phyloP scores from a whole-genome alignment of 306 rosid genomes.

The Ziziphus jujuba region DNA sequence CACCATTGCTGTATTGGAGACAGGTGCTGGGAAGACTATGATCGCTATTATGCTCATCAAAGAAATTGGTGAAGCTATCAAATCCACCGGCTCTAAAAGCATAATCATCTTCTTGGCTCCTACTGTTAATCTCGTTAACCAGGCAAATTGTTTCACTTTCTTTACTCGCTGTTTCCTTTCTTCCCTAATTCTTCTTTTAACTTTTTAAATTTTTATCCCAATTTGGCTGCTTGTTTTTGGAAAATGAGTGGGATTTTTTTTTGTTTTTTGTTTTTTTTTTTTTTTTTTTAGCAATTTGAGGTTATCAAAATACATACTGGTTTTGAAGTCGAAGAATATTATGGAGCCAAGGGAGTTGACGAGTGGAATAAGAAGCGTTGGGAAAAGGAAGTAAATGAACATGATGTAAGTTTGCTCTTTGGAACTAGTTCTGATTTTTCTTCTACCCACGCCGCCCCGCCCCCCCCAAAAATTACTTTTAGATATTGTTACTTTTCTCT shows the following conservation, averaged over 20 bases:
- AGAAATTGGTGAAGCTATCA: slow-evolving; percentile 43
- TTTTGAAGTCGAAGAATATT: slow-evolving; percentile 67
- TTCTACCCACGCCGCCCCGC: too few relatives aligned
- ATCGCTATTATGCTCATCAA: slow-evolving; percentile 80
- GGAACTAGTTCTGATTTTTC: neutral
- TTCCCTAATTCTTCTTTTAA: neutral
- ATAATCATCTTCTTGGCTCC: slow-evolving; percentile 78
- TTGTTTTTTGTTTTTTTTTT: neutral
- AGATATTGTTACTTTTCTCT: too few relatives aligned
- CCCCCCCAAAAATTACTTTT: too few relatives aligned
- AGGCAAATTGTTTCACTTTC: slow-evolving; percentile 40
- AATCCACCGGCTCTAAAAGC: slow-evolving; percentile 39
- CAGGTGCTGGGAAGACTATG: slow-evolving; percentile 80
- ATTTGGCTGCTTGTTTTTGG: slow-evolving; percentile 23
- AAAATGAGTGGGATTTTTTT: slow-evolving; percentile 25
- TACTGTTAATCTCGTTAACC: slow-evolving; percentile 84
- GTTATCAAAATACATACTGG: slow-evolving; percentile 46
- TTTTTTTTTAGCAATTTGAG: slow-evolving; percentile 65
- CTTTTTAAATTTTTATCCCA: neutral
- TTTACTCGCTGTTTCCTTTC: neutral
- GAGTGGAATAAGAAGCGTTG: slow-evolving; percentile 62
- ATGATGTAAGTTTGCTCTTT: slow-evolving; percentile 55
- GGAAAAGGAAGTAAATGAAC: slow-evolving; percentile 61
- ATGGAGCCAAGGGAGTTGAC: slow-evolving; percentile 85
- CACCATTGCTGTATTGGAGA: slow-evolving; percentile 81